These are phyloP conservation scores for Zoysia matrella DNA, from an alignment of 202 grass and related monocot species.

Conservation along the genomic window DNA sequence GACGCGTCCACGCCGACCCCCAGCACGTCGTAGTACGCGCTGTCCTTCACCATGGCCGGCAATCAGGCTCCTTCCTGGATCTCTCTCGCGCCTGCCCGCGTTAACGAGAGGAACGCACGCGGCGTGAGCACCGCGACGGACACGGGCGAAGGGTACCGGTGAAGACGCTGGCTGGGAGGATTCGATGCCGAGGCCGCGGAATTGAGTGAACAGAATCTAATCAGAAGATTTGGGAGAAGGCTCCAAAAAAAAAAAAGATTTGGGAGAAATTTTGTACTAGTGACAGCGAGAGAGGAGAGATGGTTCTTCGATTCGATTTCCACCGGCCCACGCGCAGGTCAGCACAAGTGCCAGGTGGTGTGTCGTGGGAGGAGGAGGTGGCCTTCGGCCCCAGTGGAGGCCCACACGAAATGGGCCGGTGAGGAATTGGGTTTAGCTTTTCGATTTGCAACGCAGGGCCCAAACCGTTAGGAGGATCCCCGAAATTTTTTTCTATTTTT, in stretches of 20 bases:
- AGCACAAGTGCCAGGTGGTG: background rate
- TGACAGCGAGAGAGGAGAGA: background rate
- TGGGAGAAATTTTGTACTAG: constrained; percentile 16
- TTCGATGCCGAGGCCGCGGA: background rate
- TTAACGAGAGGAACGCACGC: background rate
- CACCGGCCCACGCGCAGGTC: background rate
- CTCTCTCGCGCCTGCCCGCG: background rate
- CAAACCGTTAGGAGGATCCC: too few relatives aligned
- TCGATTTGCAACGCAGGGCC: background rate
- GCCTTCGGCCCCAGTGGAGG: background rate
- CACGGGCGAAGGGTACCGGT: background rate
- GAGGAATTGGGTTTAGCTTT: background rate
- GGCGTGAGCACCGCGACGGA: too few relatives aligned
- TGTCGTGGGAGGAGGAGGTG: background rate
- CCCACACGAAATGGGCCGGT: background rate
- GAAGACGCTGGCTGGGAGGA: background rate
- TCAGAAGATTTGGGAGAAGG: background rate
- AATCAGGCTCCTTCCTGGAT: constrained; percentile 15
- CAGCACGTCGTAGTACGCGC: constrained; percentile 78
- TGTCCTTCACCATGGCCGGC: constrained; percentile 84
- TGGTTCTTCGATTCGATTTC: background rate
- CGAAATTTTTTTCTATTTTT: too few relatives aligned
- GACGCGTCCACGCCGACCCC: constrained; percentile 78
- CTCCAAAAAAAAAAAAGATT: background rate
- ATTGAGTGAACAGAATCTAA: background rate